Evolutionary conservation across 768 basidiomycete species (phyloP), one percentile per base, ranked within the genome.

Genomic region (Mycena rosella): DNA sequence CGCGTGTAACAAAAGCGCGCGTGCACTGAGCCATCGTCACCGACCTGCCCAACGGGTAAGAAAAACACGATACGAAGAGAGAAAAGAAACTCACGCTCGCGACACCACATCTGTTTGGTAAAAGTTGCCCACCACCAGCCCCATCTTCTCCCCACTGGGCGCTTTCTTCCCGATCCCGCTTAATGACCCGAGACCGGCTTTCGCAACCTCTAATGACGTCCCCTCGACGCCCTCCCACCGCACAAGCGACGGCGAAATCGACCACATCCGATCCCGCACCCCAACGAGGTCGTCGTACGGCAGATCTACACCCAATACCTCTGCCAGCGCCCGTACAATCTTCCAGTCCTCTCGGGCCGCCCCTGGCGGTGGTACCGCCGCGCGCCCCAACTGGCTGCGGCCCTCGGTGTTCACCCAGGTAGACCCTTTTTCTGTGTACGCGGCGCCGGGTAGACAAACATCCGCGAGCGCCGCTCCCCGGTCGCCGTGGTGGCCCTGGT

Each of bases 371-470:
- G 92, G 88, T 3, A 99, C 96, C 10, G 97, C 97, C 1, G 94
- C 90, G 49, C 98, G 87, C 24, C 95, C 95, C 15, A 96, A 81
- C 80, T 99, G 98, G 22, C 93, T 83, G 29, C 97, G 88, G 38
- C 98, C 98, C 78, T 99, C 98, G 0, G 96, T 96, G 83, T 99
- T 99, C 62, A 99, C 88, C 96, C 96, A 99, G 1, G 96, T 98
- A 53, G 86, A 85, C 10, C 88, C 84, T 78, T 87, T 88, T 83
- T 99, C 98, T 3, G 97, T 99, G 81, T 98, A 98, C 3, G 98
- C 98, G 18, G 92, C 88, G 10, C 87, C 95, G 18, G 98, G 98
- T 20, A 99, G 83, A 78, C 94, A 95, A 65, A 99, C 96, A 76
- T 99, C 98, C n/a, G 98, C 98, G 26, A 96, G 89, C 74, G 96